Base-by-base conservation (phyloP, 805 yeast genomes). In the Hanseniaspora singularis region DNA sequence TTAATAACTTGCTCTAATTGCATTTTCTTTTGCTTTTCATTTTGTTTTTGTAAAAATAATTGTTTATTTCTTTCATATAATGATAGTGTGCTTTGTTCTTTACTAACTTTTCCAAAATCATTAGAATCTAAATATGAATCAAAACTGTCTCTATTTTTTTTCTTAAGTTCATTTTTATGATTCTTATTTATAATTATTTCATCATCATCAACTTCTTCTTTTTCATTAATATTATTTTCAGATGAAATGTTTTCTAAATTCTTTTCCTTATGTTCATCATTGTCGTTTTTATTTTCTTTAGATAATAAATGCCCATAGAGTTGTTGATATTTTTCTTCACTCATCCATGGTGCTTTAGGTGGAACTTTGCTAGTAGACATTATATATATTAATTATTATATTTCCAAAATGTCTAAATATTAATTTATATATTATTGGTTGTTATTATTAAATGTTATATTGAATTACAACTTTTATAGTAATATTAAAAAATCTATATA, bases 261-360 rank as follows among this genome's bases (percentile, higher is more conserved):
- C 38, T 37, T 12, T 18, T 38, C 18, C 33, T 20, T 24, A 47
- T 53, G 34, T 50, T 42, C 44, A 33, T 42, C 28, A n/a, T 19
- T 19, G 16, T 37, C 41, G 31, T 47, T 46, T 8, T 22, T 43
- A 31, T 22, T 50, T 39, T 43, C 36, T 49, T 33, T 52, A 51
- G 14, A 33, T 33, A 49, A 45, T 42, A 47, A 31, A 24, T 40
- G 46, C 20, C 59, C 58, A 52, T 60, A 59, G 47, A 60, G 58
- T 36, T 54, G 53, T 51, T 62, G 61, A 46, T 61, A 60, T 42
- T 63, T 64, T 49, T 62, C 64, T 42, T 64, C 62, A 42, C 65
- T 60, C 66, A 63, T 62, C 62, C 64, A 59, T 38, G 60, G 57
- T 38, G 66, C 64, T 43, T 62, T 63, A 20, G 62, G 64, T 24